Conservation (phyloP, 2,329 filamentous ascomycete species). For the Paraphaeosphaeria sporulosa region DNA sequence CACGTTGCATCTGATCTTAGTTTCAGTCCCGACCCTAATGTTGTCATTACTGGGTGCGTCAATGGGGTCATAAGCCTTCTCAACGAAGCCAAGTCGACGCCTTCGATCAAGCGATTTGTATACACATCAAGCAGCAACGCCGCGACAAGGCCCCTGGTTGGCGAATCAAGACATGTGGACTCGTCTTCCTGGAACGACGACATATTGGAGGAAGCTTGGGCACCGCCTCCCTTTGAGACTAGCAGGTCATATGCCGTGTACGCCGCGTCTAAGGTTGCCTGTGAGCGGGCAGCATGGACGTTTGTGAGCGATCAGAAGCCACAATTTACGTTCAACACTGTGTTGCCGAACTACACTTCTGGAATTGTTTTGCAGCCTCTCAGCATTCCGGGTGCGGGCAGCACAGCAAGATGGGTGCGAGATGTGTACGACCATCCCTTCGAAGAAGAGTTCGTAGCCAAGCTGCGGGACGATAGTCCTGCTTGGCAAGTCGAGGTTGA, state of each 20-base stretch:
- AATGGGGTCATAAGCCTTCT: conserved; percentile 2
- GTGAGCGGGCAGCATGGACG: not conserved
- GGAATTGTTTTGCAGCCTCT: too few species aligned
- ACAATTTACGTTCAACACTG: not conserved
- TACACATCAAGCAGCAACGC: conserved; percentile 16
- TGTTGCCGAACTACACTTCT: too few species aligned
- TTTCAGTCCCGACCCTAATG: conserved; percentile 9
- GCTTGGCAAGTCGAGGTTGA: too few species aligned
- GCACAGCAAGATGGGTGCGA: too few species aligned
- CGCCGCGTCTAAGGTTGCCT: not conserved
- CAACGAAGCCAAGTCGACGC: not conserved
- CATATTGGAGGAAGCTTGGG: not conserved
- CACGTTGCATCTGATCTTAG: not conserved
- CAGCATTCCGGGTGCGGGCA: too few species aligned
- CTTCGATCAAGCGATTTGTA: conserved; percentile 12
- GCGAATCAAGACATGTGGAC: not conserved
- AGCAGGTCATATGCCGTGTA: not conserved
- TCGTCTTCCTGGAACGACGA: conserved; percentile 9
- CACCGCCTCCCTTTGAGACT: not conserved
- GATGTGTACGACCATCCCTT: too few species aligned
- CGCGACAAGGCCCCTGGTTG: conserved; percentile 10
- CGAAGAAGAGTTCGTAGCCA: too few species aligned
- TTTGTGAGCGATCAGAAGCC: not conserved
- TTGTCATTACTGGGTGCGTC: conserved; percentile 13
- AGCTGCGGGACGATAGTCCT: too few species aligned